A percentile compares a stretch with the other conserved stretches of the same genome.
phyloP scores from a whole-genome alignment of 2,329 filamentous ascomycete genomes.

The Beauveria sp. region DNA sequence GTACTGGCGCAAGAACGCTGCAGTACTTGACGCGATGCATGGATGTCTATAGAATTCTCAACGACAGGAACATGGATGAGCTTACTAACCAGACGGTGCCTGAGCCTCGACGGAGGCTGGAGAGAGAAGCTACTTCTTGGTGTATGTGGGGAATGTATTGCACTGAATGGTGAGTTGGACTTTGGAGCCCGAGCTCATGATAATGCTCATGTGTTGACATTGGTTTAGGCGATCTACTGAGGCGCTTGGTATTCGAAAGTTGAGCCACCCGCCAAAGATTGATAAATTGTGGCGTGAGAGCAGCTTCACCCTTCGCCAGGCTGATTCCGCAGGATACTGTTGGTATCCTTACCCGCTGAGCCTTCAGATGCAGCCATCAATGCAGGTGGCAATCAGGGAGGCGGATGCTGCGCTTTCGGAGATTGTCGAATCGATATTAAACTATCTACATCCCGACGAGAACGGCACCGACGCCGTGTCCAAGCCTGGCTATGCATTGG shows the following conservation, averaged over 20 bases:
- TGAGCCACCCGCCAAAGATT: neutral
- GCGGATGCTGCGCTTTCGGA: neutral
- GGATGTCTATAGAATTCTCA: neutral
- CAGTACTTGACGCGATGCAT: neutral
- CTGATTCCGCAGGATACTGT: neutral
- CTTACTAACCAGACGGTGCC: neutral
- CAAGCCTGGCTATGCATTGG: neutral
- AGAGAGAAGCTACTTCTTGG: neutral
- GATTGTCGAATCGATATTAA: neutral
- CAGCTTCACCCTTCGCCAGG: neutral
- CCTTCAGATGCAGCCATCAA: neutral
- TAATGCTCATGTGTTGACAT: neutral
- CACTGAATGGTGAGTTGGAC: neutral
- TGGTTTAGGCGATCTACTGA: neutral
- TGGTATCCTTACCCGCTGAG: neutral
- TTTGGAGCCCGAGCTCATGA: neutral
- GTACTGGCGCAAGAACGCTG: neutral
- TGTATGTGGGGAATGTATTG: neutral
- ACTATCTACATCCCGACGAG: neutral
- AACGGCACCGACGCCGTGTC: neutral
- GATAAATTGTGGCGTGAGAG: neutral
- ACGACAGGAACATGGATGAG: neutral
- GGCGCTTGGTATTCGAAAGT: neutral
- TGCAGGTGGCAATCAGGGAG: neutral
- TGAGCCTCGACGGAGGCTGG: neutral